Base-by-base conservation (phyloP, 225 moss, liverwort and hornwort species). In the Bryum argenteum region DNA sequence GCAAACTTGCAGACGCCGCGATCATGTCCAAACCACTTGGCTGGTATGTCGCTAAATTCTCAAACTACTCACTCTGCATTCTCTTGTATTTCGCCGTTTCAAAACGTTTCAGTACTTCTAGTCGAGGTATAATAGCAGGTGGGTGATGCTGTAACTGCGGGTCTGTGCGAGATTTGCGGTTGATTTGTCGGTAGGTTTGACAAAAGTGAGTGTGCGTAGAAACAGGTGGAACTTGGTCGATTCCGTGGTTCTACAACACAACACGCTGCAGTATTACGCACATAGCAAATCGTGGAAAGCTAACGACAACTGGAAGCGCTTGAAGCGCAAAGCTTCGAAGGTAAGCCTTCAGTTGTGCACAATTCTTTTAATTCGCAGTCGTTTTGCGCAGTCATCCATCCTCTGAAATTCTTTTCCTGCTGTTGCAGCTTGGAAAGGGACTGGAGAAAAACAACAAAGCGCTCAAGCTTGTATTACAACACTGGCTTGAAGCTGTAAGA, bases 401-500 rank as follows among this genome's bases (percentile, higher is more conserved):
- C n/a, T n/a, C n/a, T n/a, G n/a, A n/a, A n/a, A n/a, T n/a, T n/a
- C n/a, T n/a, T n/a, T n/a, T n/a, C n/a, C n/a, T n/a, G n/a, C n/a
- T n/a, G 26, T 51, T 78, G 69, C 85, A 97, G 93, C 71, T 94
- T 22, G 97, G 97, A 7, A 94, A 91, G 70, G 97, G 97, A 57
- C 80, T 94, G 74, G 89, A 88, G 23, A 94, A 87, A 67, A 72
- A 97, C 54, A 80, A 83, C 43, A 83, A 85, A 66, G 97, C 94
- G 40, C 83, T 89, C 55, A 88, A 93, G 76, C 82, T 97, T 58
- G 86, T 83, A 71, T 76, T 93, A 1, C 85, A 88, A 53, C 91
- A 97, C 74, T 97, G 96, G 93, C 93, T 97, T 58, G 93, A 97
- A 88, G 97, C 97, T 71, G 96, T 93, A 76, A 88, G 93, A 64